phyloP scores from a whole-genome alignment of 495 filamentous ascomycete genomes.

The Usnea hakonensis region DNA sequence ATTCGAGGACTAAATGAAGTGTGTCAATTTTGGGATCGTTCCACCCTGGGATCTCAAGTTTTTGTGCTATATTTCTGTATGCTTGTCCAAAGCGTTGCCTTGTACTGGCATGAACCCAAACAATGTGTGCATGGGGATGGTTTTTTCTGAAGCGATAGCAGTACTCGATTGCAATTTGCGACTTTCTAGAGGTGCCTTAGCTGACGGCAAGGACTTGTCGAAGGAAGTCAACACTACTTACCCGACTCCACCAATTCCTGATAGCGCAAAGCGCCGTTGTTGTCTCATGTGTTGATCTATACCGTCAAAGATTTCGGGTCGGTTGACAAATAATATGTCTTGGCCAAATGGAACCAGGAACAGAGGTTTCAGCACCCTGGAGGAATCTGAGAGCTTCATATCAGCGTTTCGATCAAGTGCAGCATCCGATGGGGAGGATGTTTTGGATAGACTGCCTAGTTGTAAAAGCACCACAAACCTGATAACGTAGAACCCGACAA shows the following conservation, averaged over 20 bases:
- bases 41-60: conserved; percentile 29
- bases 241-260: conserved; percentile 30
- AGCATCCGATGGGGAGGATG: neutral
- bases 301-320: neutral
- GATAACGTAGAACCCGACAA: neutral
- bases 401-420: neutral
- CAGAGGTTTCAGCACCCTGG: conserved; percentile 22
- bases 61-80: conserved; percentile 34
- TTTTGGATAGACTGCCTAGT: neutral
- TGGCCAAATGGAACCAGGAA: conserved; percentile 14
- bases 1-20: conserved; percentile 32
- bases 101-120: conserved; percentile 39
- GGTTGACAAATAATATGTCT: conserved; percentile 2
- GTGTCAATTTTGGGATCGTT: conserved; percentile 33
- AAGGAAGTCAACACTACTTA: neutral
- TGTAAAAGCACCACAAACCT: neutral
- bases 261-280: conserved; percentile 22
- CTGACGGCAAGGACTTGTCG: neutral
- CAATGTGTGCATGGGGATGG: conserved; percentile 27
- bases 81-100: conserved; percentile 31
- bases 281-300: neutral
- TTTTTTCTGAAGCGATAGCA: conserved; percentile 26
- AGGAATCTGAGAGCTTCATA: neutral
- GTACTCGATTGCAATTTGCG: conserved; percentile 37
- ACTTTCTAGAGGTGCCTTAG: conserved; percentile 23